A percentile compares a stretch with the other conserved stretches of the same genome.
Evolutionary conservation across 768 basidiomycete species (phyloP).

Genomic region (Podaxis mareebaensis): DNA sequence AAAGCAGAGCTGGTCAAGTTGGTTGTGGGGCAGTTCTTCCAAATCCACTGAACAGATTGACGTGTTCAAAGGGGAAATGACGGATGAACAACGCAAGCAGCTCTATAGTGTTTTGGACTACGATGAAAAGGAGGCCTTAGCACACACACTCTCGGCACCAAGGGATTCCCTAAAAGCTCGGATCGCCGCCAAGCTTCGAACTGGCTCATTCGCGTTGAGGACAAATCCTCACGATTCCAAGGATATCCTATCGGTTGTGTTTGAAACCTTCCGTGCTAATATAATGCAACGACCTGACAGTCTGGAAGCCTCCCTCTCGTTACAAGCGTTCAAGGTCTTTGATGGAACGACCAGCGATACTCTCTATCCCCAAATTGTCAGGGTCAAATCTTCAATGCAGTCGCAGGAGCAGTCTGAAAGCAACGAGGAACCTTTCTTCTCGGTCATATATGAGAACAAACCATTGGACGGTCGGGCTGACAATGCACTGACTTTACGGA

Average conservation of each 20-base stretch:
- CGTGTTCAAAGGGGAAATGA: constrained; percentile 70
- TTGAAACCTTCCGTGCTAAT: constrained; percentile 83
- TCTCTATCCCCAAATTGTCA: constrained; percentile 88
- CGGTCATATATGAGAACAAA: constrained; percentile 87
- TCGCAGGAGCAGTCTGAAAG: constrained; percentile 18
- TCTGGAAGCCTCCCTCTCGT: constrained; percentile 80
- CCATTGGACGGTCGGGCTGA: constrained; percentile 92
- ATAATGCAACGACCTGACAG: constrained; percentile 85
- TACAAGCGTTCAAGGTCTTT: constrained; percentile 84
- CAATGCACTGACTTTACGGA: constrained; percentile 81
- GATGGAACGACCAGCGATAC: constrained; percentile 87
- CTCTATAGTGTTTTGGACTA: constrained; percentile 90
- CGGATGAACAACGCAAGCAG: constrained; percentile 86
- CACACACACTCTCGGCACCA: constrained; percentile 68
- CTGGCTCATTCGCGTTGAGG: constrained; percentile 84
- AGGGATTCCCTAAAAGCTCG: constrained; percentile 79
- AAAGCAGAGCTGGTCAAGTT: constrained; percentile 63
- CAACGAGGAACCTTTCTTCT: constrained; percentile 64
- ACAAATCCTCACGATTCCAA: constrained; percentile 62
- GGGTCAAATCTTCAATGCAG: constrained; percentile 45
- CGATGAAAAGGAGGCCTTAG: constrained; percentile 80
- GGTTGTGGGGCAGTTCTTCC: constrained; percentile 78
- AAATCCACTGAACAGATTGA: constrained; percentile 45
- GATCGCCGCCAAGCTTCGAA: constrained; percentile 75
- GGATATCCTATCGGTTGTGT: constrained; percentile 85